Evolutionary conservation across 352 stramenopile species (phyloP).

Genomic region (Elongisporangium prolatum): DNA sequence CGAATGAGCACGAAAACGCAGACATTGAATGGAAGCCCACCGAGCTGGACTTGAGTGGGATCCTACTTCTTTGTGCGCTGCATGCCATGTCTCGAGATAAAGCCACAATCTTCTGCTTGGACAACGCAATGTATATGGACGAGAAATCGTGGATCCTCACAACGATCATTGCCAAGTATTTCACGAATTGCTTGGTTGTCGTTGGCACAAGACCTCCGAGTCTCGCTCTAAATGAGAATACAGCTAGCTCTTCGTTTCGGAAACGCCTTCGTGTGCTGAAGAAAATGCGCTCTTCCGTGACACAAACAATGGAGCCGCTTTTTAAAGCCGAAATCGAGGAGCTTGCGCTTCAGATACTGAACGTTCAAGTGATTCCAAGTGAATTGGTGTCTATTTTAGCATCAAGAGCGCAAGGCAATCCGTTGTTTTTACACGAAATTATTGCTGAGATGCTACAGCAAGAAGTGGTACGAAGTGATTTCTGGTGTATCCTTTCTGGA

Average conservation of each 20-base stretch:
- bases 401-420: conserved; percentile 75
- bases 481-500: neutral
- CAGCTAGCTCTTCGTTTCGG: conserved; percentile 68
- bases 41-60: conserved; percentile 66
- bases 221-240: conserved; percentile 57
- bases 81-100: conserved; percentile 71
- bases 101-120: conserved; percentile 70
- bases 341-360: conserved; percentile 60
- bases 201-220: conserved; percentile 68
- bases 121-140: conserved; percentile 87
- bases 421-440: conserved; percentile 81
- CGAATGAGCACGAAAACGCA: conserved; percentile 24
- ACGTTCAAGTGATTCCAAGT: conserved; percentile 47
- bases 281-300: conserved; percentile 47
- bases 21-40: conserved; percentile 42
- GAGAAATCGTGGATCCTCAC: conserved; percentile 82
- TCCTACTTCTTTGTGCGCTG: conserved; percentile 72
- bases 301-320: conserved; percentile 47
- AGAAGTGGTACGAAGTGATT: conserved; percentile 40
- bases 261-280: conserved; percentile 76
- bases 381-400: conserved; percentile 66
- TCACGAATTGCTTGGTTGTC: conserved; percentile 80
- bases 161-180: conserved; percentile 80
- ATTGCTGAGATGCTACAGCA: conserved; percentile 78
- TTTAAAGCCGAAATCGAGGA: conserved; percentile 46